Evolutionary conservation across 1,284 basidiomycete genomes (phyloP), one percentile per base, ranked within the genome.

Genomic region (Naganishia sp.): DNA sequence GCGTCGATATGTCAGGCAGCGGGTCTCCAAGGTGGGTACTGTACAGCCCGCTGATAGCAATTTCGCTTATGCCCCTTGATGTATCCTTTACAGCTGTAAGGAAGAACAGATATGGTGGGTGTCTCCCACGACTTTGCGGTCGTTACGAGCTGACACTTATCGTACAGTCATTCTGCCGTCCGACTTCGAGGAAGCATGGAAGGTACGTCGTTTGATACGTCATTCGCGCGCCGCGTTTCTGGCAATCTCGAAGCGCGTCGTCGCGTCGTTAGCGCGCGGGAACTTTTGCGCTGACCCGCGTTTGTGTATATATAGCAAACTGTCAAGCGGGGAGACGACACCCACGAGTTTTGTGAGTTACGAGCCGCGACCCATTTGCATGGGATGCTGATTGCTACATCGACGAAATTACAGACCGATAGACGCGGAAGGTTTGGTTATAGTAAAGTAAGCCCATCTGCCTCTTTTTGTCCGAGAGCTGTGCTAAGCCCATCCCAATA

Each of bases 141-240:
- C 10, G 6, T 11, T 41, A 32, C 35, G 32, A 18, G 21, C 18
- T 25, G 1, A 23, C 28, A 6, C n/a, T 21, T 18, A 2, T 18
- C 18, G 6, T 11, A 51, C 47, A 61, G 86, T 99, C 65, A 95
- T 99, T 76, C 83, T 99, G 55, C 95, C 96, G 0, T 86, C 90
- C 39, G 96, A 99, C 84, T 99, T 98, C 77, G 96, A 99, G 79
- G 94, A 97, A 80, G 92, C 92, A 74, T 97, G 94, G 93, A 97
- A 96, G 85, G 92, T 94, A 72, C 76, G 89, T 86, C 17, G 80
- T 31, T 49, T 53, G 55, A 58, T 45, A 56, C 66, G 72, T 81
- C 68, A 49, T 69, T 80, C 70, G 81, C 84, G 84, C 80, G 73
- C 71, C 49, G 28, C 57, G 61, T 74, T 71, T 72, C 74, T 25